A percentile compares a stretch with the other conserved stretches of the same genome.
phyloP scores from a whole-genome alignment of 2,329 filamentous ascomycete species.

The Sporothrix pallida region DNA sequence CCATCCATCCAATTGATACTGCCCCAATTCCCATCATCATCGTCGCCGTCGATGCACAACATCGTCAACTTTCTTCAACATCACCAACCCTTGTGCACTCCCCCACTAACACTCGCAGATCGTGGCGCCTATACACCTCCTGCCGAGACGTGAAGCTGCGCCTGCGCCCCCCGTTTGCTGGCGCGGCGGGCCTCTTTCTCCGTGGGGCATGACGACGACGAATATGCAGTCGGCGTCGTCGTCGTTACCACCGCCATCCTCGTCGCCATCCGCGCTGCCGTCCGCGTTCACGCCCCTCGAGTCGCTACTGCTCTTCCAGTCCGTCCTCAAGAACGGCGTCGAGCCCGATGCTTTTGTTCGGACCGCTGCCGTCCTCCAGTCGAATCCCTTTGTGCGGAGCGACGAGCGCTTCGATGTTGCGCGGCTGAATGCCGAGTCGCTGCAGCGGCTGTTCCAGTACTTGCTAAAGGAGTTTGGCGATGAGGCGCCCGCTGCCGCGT shows the following conservation, averaged over 20 bases:
- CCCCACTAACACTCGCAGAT: conserved; percentile 32
- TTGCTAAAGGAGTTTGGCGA: conserved; percentile 71
- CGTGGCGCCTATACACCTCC: conserved; percentile 48
- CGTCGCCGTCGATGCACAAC: neutral
- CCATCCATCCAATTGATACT: neutral
- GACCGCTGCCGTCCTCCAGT: conserved; percentile 66
- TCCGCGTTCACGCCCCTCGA: conserved; percentile 46
- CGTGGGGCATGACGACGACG: conserved; percentile 46
- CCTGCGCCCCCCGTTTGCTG: conserved; percentile 42
- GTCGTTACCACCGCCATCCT: no score
- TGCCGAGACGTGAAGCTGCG: conserved; percentile 44
- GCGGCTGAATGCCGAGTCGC: conserved; percentile 76
- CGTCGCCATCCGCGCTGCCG: neutral
- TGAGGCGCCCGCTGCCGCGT: conserved; percentile 55
- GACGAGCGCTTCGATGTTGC: conserved; percentile 73
- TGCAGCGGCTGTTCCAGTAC: conserved; percentile 78
- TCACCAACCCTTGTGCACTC: neutral
- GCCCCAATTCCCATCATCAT: neutral
- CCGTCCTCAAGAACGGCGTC: conserved; percentile 43
- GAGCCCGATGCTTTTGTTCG: conserved; percentile 45
- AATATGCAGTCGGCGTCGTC: neutral
- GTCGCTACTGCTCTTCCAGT: conserved; percentile 46
- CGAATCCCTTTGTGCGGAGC: conserved; percentile 73
- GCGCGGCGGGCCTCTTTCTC: conserved; percentile 43
- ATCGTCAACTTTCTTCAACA: neutral